A percentile compares a stretch with the other conserved stretches of the same genome.
These are phyloP conservation scores for Mychonastes homosphaera DNA, from an alignment of 139 green algal genomes.

Conservation along the genomic window DNA sequence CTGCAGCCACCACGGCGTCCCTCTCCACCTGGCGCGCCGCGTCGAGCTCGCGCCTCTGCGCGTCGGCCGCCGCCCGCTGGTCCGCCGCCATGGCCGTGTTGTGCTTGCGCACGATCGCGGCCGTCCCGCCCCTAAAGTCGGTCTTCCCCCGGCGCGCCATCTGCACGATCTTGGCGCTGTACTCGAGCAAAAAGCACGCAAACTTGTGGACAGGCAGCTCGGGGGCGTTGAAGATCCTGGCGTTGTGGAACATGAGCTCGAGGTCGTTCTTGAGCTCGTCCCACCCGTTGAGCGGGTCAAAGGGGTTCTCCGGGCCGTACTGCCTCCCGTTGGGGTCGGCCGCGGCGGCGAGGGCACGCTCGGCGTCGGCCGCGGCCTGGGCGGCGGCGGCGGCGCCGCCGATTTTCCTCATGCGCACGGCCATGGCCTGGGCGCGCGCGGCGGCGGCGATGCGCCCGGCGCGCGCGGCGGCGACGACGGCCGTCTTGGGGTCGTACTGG, in stretches of 20 bases:
- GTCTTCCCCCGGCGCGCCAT: background rate
- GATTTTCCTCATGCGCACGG: too few species aligned
- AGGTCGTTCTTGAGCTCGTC: slow-evolving; percentile 28
- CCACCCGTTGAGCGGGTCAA: background rate
- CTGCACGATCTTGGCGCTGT: background rate
- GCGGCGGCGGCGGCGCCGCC: background rate
- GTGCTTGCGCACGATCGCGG: slow-evolving; percentile 10
- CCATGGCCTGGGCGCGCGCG: too few species aligned
- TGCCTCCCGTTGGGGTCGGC: background rate
- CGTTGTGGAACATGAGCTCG: slow-evolving; percentile 50
- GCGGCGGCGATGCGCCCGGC: too few species aligned
- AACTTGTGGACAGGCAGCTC: slow-evolving; percentile 25
- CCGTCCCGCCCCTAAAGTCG: background rate
- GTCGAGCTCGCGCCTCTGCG: background rate
- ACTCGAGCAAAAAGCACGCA: slow-evolving; percentile 7
- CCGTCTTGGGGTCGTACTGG: slow-evolving; percentile 29
- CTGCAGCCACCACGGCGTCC: slow-evolving; percentile 1
- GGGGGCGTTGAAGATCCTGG: slow-evolving; percentile 43
- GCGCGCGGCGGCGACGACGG: background rate
- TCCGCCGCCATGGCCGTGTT: slow-evolving; percentile 4
- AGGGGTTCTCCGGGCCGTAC: background rate
- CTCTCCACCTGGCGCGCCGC: background rate
- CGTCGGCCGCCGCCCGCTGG: background rate
- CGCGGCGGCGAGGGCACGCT: background rate
- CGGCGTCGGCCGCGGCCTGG: background rate